Conservation (phyloP, 108 stramenopile genomes). For the Pseudonitzschia pungens region DNA sequence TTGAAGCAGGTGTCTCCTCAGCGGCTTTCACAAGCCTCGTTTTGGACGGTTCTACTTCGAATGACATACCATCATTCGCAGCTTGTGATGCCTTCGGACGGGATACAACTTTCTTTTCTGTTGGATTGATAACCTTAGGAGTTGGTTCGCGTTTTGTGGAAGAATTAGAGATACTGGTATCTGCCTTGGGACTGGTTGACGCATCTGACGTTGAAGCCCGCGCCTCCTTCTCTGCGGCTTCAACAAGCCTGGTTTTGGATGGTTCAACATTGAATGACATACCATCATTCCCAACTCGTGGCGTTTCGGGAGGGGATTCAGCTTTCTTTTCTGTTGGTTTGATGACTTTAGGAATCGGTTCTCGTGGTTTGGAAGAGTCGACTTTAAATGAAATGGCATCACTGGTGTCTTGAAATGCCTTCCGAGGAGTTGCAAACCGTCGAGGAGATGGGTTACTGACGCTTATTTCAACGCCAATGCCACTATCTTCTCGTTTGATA, state of each 20-base stretch:
- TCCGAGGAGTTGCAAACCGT: not conserved
- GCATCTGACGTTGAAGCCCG: not conserved
- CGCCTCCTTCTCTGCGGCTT: not conserved
- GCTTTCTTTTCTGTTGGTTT: not conserved
- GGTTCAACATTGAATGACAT: not conserved
- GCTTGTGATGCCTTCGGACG: not conserved
- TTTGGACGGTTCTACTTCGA: not conserved
- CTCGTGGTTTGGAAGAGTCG: not conserved
- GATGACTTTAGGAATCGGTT: not conserved
- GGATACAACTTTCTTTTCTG: not conserved
- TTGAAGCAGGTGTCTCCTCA: not conserved
- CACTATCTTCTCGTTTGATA: not conserved
- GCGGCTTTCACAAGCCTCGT: not conserved
- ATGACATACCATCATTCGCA: not conserved
- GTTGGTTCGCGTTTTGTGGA: not conserved
- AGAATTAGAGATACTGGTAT: not conserved
- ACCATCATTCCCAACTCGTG: not conserved
- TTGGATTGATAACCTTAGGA: not conserved
- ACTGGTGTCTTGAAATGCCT: not conserved
- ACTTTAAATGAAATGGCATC: not conserved
- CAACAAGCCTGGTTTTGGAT: not conserved
- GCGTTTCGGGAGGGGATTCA: not conserved
- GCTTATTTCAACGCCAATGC: constrained; percentile 1
- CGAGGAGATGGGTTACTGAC: not conserved
- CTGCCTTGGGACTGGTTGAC: too few relatives aligned